Evolutionary conservation across 2,329 filamentous ascomycete genomes (phyloP).

Genomic region (Calonectria montana): DNA sequence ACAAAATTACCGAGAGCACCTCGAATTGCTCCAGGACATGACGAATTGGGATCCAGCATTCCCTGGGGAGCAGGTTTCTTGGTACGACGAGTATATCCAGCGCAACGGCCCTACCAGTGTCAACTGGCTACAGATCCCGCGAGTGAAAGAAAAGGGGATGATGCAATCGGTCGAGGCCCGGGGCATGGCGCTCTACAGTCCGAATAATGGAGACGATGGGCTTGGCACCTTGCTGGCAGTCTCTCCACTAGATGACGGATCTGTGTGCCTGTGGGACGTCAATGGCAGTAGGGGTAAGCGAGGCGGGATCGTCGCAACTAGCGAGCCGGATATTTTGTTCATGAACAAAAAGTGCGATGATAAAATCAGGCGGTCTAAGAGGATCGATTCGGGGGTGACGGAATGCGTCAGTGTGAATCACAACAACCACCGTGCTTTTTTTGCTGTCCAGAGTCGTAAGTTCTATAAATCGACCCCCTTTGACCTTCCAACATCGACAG

Average conservation of each 20-base stretch:
- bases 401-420: conserved; percentile 88
- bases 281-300: conserved; percentile 64
- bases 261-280: conserved; percentile 88
- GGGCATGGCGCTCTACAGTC: conserved; percentile 75
- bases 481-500: background rate
- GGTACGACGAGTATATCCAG: conserved; percentile 92
- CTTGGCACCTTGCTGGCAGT: conserved; percentile 67
- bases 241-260: conserved; percentile 86
- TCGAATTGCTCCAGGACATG: conserved; percentile 62
- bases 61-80: conserved; percentile 77
- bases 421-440: conserved; percentile 74
- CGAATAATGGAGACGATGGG: conserved; percentile 61
- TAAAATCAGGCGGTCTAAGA: conserved; percentile 64
- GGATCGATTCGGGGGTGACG: conserved; percentile 78
- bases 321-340: conserved; percentile 74
- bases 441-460: conserved; percentile 80
- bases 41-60: conserved; percentile 88
- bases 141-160: conserved; percentile 52
- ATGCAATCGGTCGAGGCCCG: conserved; percentile 72
- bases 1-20: conserved; percentile 26
- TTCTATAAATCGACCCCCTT: conserved; percentile 25
- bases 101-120: conserved; percentile 79
- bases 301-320: conserved; percentile 75
- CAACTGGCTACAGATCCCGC: conserved; percentile 80
- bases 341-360: conserved; percentile 60